phyloP scores from a whole-genome alignment of 768 basidiomycete genomes.

The Mycena capillaripes region DNA sequence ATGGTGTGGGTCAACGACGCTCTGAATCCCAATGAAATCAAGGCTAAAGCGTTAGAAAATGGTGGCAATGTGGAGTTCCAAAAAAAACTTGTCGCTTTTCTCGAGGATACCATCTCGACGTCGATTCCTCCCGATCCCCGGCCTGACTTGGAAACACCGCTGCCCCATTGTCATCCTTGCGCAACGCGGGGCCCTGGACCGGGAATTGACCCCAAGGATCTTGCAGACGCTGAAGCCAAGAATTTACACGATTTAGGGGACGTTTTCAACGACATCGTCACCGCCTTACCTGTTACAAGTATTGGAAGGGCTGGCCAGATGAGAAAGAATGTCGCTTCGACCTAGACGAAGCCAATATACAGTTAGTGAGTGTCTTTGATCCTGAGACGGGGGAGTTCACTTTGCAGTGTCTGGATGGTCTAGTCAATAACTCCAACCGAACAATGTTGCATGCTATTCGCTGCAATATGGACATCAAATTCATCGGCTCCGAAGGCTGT shows the following conservation, averaged over 20 bases:
- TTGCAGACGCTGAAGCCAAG: background rate
- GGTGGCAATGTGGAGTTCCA: background rate
- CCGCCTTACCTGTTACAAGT: background rate
- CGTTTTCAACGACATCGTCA: background rate
- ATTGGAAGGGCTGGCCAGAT: background rate
- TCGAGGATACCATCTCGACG: background rate
- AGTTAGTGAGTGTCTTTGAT: background rate
- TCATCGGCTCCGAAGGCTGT: conserved; percentile 46
- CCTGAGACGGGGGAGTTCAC: background rate
- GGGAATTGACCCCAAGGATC: background rate
- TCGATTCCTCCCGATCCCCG: background rate
- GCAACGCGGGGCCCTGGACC: background rate
- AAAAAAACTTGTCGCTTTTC: background rate
- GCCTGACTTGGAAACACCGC: background rate
- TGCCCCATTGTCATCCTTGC: background rate
- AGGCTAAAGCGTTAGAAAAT: background rate
- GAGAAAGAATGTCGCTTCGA: background rate
- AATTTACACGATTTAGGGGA: background rate
- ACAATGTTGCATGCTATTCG: conserved; percentile 12
- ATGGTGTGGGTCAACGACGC: background rate
- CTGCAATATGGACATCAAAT: conserved; percentile 12
- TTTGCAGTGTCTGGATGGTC: conserved; percentile 3
- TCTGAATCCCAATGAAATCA: background rate
- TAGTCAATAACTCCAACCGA: conserved; percentile 20
- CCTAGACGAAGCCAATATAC: background rate